Base-by-base conservation (phyloP, 1,284 basidiomycete species). In the Coniferiporia sulphurascens region DNA sequence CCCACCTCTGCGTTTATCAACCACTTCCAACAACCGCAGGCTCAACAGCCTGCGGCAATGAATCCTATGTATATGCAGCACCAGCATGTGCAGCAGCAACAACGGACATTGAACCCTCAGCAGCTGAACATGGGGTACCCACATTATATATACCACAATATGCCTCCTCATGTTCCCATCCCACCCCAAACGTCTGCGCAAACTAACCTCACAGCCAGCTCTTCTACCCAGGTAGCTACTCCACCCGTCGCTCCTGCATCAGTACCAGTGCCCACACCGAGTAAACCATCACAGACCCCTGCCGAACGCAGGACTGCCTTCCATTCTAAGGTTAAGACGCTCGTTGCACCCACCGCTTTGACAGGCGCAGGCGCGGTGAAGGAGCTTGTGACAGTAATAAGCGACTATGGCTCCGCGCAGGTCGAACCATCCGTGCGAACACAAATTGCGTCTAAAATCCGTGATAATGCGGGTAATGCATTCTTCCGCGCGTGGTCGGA, bases 401-500 rank as follows among this genome's bases (percentile, higher is more conserved):
- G 75, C 27, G 79, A 84, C 41, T 86, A 78, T 68, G 86, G 87
- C 17, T 71, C 78, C 8, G 67, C 76, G 48, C 84, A 87, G 19
- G 83, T 90, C 19, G 86, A 89, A 55, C 73, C 81, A 6, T 62
- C 72, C 12, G 78, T 78, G 10, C 84, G 89, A 1, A 67, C 85
- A 61, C 86, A 90, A 66, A 83, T 91, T 55, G 71, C 90, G 58
- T 87, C 84, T 13, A 85, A 85, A 72, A 88, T 92, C 64, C 79
- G 90, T 63, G 89, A 92, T 70, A 83, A 85, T 55, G 90, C 90
- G 21, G 86, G 85, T 41, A 90, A 91, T 69, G 86, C 89, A 67
- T 92, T 91, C 68, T 91, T 89, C 69, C 82, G 87, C 50, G 88
- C 88, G 4, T 92, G 89, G 89, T 79, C 83, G 19, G 89, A 89